Evolutionary conservation across 1,284 basidiomycete species (phyloP).

Genomic region (Irpex rosettiformis): DNA sequence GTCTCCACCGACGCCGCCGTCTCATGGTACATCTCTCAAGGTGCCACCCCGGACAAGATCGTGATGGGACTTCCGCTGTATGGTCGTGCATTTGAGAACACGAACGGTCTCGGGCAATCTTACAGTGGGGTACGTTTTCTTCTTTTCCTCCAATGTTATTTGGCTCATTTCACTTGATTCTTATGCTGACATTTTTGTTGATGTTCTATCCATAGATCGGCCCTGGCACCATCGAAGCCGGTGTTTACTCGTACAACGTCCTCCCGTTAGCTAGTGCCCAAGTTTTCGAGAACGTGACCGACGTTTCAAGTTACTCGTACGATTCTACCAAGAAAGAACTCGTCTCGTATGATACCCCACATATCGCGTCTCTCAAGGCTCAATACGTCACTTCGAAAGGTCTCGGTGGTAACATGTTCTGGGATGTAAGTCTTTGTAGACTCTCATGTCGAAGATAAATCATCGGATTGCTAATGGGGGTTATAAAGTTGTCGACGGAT

Average conservation of each 20-base stretch:
- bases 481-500: slow-evolving; percentile 57
- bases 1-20: slow-evolving; percentile 75
- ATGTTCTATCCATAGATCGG: slow-evolving; percentile 56
- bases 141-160: too few relatives aligned
- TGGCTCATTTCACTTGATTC: too few relatives aligned
- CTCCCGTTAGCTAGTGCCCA: slow-evolving; percentile 60
- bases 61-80: slow-evolving; percentile 84
- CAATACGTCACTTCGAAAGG: slow-evolving; percentile 66
- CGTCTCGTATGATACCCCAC: slow-evolving; percentile 81
- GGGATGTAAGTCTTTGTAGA: slow-evolving; percentile 50
- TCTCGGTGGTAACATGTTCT: slow-evolving; percentile 79
- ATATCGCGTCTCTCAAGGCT: slow-evolving; percentile 71
- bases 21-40: slow-evolving; percentile 59
- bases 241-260: slow-evolving; percentile 73
- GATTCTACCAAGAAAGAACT: slow-evolving; percentile 59
- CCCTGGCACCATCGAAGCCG: slow-evolving; percentile 66
- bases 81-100: slow-evolving; percentile 81
- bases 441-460: not conserved
- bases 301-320: slow-evolving; percentile 80
- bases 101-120: slow-evolving; percentile 68
- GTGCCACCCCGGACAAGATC: slow-evolving; percentile 73
- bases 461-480: too few relatives aligned
- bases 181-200: too few relatives aligned
- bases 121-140: slow-evolving; percentile 63
- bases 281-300: slow-evolving; percentile 68